Percentiles rank a stretch among this genome's conserved stretches.
Conservation (phyloP, 495 filamentous ascomycete genomes). For the Talaromyces adpressus region DNA sequence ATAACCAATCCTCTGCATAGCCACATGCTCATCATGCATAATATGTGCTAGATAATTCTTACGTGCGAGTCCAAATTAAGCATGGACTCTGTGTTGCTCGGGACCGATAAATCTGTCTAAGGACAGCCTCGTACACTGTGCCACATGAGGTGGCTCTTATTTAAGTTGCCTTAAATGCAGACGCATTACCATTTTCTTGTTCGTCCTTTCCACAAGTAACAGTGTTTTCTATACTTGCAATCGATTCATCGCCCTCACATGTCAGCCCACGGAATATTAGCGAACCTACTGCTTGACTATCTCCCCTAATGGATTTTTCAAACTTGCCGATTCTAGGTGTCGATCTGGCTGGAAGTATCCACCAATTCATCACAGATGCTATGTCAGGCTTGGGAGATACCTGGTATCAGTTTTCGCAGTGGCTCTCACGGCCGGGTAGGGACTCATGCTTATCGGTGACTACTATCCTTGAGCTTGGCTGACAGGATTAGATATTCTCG, state of each 20-base stretch:
- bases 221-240: not conserved
- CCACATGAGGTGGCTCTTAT: not conserved
- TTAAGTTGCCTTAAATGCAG: not conserved
- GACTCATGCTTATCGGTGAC: not conserved
- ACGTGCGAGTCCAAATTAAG: not conserved
- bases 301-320: slow-evolving; percentile 2
- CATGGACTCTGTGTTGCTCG: not conserved
- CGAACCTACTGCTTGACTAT: not conserved
- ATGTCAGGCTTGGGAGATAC: not conserved
- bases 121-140: not conserved
- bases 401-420: not conserved
- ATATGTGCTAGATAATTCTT: not conserved
- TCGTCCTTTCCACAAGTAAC: not conserved
- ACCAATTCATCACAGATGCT: not conserved
- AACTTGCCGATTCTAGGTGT: not conserved
- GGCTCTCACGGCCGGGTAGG: slow-evolving; percentile 1
- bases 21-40: not conserved
- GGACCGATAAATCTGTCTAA: not conserved
- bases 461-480: not conserved
- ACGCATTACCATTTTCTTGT: slow-evolving; percentile 18
- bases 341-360: not conserved
- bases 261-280: not conserved
- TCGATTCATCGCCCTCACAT: not conserved
- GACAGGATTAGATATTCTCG: slow-evolving; percentile 13
- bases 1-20: not conserved